A percentile compares a stretch with the other conserved stretches of the same genome.
These are phyloP conservation scores for Vicia faba DNA, from an alignment of 306 rosid genomes.

Conservation along the genomic window DNA sequence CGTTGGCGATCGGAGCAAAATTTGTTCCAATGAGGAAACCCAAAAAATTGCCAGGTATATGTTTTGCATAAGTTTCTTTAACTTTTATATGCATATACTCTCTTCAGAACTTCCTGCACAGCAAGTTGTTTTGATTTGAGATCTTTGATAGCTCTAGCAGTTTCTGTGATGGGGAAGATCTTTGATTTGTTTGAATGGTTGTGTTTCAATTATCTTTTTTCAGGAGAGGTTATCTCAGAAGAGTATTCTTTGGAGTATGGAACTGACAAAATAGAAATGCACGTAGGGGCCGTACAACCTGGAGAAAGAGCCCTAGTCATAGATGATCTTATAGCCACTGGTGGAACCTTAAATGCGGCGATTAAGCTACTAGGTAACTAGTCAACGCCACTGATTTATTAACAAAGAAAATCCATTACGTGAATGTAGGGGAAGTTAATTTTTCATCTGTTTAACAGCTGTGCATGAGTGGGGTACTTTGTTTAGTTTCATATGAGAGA, in stretches of 20 bases:
- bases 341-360: constrained; percentile 94
- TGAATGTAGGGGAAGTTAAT: background rate
- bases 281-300: constrained; percentile 83
- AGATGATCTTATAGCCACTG: constrained; percentile 98
- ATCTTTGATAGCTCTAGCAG: too few species aligned
- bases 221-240: constrained; percentile 96
- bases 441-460: background rate
- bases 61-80: too few species aligned
- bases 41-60: constrained; percentile 88
- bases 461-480: constrained; percentile 2
- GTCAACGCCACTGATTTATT: constrained; percentile 11
- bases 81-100: too few species aligned
- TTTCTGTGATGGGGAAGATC: constrained; percentile 24
- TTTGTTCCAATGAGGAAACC: constrained; percentile 99
- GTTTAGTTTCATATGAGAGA: constrained; percentile 31
- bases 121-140: constrained; percentile 32
- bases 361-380: constrained; percentile 81
- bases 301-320: constrained; percentile 94
- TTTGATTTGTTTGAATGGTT: constrained; percentile 30
- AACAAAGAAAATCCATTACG: background rate
- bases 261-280: constrained; percentile 95
- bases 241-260: constrained; percentile 97
- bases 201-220: constrained; percentile 34
- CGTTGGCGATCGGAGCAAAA: constrained; percentile 94
- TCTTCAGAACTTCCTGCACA: constrained; percentile 16